Evolutionary conservation across 83 land plant genomes (phyloP).

Genomic region (Picea abies): DNA sequence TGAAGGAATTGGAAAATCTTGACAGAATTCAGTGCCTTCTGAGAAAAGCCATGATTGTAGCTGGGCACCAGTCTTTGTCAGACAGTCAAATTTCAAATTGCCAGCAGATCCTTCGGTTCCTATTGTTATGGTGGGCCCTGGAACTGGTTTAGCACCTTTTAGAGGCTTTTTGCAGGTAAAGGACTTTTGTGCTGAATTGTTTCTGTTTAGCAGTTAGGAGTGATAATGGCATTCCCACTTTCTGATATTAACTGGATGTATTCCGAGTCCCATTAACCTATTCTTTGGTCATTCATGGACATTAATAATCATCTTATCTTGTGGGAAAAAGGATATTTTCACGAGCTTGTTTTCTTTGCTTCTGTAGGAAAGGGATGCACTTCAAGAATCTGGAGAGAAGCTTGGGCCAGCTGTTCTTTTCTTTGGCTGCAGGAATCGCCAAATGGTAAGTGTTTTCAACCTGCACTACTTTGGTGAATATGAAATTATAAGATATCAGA

Average conservation of each 20-base stretch:
- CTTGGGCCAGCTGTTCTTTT: constrained; percentile 55
- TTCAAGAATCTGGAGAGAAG: constrained; percentile 41
- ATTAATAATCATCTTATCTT: too few relatives aligned
- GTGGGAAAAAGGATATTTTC: too few relatives aligned
- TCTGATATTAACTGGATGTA: too few relatives aligned
- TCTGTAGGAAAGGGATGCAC: constrained; percentile 49
- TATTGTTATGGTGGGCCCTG: constrained; percentile 79
- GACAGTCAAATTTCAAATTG: constrained; percentile 85
- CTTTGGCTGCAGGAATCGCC: constrained; percentile 60
- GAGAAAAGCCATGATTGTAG: constrained; percentile 64
- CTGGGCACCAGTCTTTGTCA: constrained; percentile 87
- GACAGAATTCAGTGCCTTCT: constrained; percentile 56
- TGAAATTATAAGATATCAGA: neutral
- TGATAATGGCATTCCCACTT: too few relatives aligned
- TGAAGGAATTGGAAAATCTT: neutral
- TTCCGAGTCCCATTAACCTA: too few relatives aligned
- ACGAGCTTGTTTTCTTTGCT: neutral
- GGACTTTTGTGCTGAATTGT: neutral
- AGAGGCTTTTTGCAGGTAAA: constrained; percentile 48
- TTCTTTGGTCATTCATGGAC: too few relatives aligned
- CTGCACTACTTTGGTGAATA: neutral
- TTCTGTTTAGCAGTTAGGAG: neutral
- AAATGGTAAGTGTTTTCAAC: constrained; percentile 27
- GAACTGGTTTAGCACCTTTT: constrained; percentile 45
- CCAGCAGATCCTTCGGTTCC: constrained; percentile 69